A percentile compares a stretch with the other conserved stretches of the same genome.
These are phyloP conservation scores for Cajanus cajan DNA, from an alignment of 306 rosid species.

Conservation along the genomic window DNA sequence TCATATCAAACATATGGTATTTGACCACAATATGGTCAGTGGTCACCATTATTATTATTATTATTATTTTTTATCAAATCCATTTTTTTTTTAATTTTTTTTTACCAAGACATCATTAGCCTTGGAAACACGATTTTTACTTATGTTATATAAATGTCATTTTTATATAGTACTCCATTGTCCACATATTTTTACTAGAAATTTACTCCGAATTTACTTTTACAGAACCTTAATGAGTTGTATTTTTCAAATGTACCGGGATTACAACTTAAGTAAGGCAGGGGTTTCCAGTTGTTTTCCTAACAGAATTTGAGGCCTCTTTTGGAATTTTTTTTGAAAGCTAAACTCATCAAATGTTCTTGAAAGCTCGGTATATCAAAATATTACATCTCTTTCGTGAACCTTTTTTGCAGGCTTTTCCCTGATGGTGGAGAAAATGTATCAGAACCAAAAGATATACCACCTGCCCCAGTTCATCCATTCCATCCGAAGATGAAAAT, in stretches of 20 bases:
- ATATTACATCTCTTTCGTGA: not conserved
- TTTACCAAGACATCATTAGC: not conserved
- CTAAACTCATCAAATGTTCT: not conserved
- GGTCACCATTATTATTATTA: not conserved
- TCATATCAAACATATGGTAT: not conserved
- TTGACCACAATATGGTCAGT: not conserved
- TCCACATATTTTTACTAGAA: not conserved
- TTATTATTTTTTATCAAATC: not conserved
- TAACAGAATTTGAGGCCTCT: not conserved
- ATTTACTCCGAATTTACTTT: not conserved
- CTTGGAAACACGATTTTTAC: not conserved
- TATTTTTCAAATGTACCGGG: not conserved
- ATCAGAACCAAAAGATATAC: conserved; percentile 49
- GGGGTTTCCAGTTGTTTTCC: not conserved
- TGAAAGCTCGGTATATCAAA: not conserved
- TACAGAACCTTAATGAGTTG: not conserved
- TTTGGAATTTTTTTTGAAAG: conserved; percentile 5
- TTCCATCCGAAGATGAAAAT: conserved; percentile 89
- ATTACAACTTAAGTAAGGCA: not conserved
- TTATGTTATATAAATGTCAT: not conserved
- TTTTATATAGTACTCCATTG: not conserved
- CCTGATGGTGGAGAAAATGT: conserved; percentile 60
- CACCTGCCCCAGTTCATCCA: conserved; percentile 85
- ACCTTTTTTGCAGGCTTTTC: conserved; percentile 60
- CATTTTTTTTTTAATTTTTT: not conserved